Percentiles rank a stretch among this genome's conserved stretches.
These are phyloP conservation scores for Geranium incanum DNA, from an alignment of 441 rosid genomes.

Conservation along the genomic window DNA sequence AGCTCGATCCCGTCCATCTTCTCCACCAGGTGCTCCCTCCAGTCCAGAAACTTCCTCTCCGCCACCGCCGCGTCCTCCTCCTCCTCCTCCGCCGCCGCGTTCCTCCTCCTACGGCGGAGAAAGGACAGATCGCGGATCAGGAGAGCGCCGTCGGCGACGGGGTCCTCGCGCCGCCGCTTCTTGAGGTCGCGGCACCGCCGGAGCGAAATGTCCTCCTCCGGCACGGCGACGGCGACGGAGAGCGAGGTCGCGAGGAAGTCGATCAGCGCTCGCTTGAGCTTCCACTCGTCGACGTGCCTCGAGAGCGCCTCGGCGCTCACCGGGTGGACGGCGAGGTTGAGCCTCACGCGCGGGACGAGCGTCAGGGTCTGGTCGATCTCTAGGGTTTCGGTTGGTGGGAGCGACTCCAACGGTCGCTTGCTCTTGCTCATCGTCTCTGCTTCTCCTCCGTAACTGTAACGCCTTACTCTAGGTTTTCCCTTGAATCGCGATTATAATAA, in stretches of 20 bases:
- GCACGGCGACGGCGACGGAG: constrained; percentile 38
- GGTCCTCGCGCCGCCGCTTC: constrained; percentile 83
- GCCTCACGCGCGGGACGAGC: constrained; percentile 63
- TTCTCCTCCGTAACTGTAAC: neutral
- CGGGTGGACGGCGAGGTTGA: constrained; percentile 55
- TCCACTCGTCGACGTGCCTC: constrained; percentile 85
- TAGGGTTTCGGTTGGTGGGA: constrained; percentile 50
- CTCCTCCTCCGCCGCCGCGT: neutral
- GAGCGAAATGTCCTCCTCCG: constrained; percentile 65
- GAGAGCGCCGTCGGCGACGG: constrained; percentile 68
- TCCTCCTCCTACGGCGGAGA: constrained; percentile 29
- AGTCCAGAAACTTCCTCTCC: constrained; percentile 45
- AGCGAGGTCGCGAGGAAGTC: constrained; percentile 59
- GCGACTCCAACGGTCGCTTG: constrained; percentile 43
- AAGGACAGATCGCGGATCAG: constrained; percentile 72
- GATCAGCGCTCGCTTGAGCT: constrained; percentile 58
- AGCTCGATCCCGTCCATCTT: constrained; percentile 86
- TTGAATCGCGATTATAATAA: neutral
- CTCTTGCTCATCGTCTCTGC: neutral
- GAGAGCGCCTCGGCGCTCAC: constrained; percentile 36
- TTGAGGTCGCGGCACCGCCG: constrained; percentile 60
- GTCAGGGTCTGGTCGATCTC: constrained; percentile 59
- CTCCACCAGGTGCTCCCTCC: constrained; percentile 57
- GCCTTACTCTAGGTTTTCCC: too few relatives aligned
- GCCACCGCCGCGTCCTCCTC: constrained; percentile 23